These are phyloP conservation scores for Acer saccharum DNA, from an alignment of 345 rosid genomes.

Conservation along the genomic window DNA sequence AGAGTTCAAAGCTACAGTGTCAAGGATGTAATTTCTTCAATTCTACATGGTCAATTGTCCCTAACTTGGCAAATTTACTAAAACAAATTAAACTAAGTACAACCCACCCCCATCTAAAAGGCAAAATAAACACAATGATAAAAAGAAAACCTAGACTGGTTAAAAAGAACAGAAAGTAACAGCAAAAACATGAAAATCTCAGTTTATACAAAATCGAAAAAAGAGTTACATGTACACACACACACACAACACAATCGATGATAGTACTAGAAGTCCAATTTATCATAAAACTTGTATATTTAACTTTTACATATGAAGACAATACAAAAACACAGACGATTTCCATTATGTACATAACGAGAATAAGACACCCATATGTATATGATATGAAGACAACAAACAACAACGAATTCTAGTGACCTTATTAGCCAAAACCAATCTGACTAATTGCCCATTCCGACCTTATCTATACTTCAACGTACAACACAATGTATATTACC, in stretches of 20 bases:
- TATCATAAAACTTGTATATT: slow-evolving; percentile 9
- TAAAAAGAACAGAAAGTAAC: neutral
- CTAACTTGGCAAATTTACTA: too few species aligned
- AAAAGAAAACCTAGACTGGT: too few species aligned
- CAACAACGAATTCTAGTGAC: slow-evolving; percentile 10
- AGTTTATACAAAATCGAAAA: neutral
- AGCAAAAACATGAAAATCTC: slow-evolving; percentile 5
- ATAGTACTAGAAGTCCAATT: slow-evolving; percentile 1
- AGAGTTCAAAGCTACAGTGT: too few species aligned
- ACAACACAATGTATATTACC: slow-evolving; percentile 14
- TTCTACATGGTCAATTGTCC: too few species aligned
- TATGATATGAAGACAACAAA: slow-evolving; percentile 13
- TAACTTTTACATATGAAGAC: neutral
- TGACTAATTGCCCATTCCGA: neutral
- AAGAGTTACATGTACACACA: neutral
- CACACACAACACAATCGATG: neutral
- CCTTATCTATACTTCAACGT: slow-evolving; percentile 5
- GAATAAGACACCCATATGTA: slow-evolving; percentile 4
- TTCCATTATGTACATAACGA: slow-evolving; percentile 26
- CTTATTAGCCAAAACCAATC: slow-evolving; percentile 14
- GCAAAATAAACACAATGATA: too few species aligned
- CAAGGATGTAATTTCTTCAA: too few species aligned
- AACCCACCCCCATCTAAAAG: too few species aligned
- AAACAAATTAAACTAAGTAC: too few species aligned
- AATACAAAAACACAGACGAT: slow-evolving; percentile 17